Conservation (phyloP, 148 eudicot species). For the Cornus suecica region DNA sequence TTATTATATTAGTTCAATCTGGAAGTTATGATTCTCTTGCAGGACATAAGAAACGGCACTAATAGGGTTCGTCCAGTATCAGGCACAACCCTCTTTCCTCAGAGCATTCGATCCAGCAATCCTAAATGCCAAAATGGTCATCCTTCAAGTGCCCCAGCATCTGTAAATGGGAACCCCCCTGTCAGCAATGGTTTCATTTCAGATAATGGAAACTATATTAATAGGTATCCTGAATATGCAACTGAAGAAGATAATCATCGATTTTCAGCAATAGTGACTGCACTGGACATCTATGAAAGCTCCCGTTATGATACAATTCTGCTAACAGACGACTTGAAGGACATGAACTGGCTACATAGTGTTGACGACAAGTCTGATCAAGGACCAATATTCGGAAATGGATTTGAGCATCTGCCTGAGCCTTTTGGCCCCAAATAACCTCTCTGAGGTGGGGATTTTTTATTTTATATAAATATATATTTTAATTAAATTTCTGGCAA, state of each 20-base stretch:
- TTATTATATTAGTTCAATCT: neutral
- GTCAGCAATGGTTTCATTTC: slow-evolving; percentile 30
- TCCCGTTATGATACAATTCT: slow-evolving; percentile 87
- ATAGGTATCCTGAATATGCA: slow-evolving; percentile 44
- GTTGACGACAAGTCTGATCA: slow-evolving; percentile 77
- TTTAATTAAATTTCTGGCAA: neutral
- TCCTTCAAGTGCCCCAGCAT: slow-evolving; percentile 42
- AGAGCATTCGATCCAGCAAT: slow-evolving; percentile 75
- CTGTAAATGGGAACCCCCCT: slow-evolving; percentile 53
- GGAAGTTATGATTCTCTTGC: neutral
- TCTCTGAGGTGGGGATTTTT: slow-evolving; percentile 3
- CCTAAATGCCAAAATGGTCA: slow-evolving; percentile 45
- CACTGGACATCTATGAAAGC: slow-evolving; percentile 77
- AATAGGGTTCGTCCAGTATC: slow-evolving; percentile 65
- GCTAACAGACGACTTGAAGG: slow-evolving; percentile 80
- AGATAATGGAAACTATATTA: slow-evolving; percentile 43
- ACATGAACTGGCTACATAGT: slow-evolving; percentile 84
- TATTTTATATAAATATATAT: neutral
- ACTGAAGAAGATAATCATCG: slow-evolving; percentile 56
- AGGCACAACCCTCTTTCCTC: slow-evolving; percentile 79
- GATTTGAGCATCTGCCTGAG: slow-evolving; percentile 84
- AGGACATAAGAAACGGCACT: slow-evolving; percentile 80
- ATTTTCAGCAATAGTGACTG: slow-evolving; percentile 50
- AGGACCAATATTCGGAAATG: slow-evolving; percentile 67
- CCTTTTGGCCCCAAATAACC: slow-evolving; percentile 75